phyloP scores from a whole-genome alignment of 257 asterid species.

The Ophiorrhiza pumila region DNA sequence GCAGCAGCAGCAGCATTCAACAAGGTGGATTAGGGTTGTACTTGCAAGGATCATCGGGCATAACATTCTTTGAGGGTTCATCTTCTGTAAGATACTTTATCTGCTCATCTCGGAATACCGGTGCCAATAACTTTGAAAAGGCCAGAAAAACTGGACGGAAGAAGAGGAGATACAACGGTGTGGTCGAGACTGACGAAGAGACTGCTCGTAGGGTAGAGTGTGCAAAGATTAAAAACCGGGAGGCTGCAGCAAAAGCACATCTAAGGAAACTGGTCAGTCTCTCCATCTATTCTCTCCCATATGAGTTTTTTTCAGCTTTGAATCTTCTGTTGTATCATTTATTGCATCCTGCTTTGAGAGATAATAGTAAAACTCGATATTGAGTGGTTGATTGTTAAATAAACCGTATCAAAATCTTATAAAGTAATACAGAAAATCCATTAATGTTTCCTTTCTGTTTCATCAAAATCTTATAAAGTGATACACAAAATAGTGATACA shows the following conservation, averaged over 20 bases:
- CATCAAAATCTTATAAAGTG: too few species aligned
- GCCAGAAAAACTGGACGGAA: neutral
- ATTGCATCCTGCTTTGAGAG: too few species aligned
- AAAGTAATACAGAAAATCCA: too few species aligned
- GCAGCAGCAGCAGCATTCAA: neutral
- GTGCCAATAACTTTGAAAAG: neutral
- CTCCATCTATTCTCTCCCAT: neutral
- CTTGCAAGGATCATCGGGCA: conserved; percentile 10
- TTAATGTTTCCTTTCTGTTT: too few species aligned
- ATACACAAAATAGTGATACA: too few species aligned
- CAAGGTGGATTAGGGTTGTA: neutral
- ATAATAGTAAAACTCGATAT: too few species aligned
- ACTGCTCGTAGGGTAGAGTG: conserved; percentile 18
- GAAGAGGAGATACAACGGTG: conserved; percentile 36
- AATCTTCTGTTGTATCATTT: too few species aligned
- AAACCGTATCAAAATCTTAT: too few species aligned
- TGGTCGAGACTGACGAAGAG: conserved; percentile 38
- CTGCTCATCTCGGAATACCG: conserved; percentile 1
- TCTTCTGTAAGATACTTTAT: conserved; percentile 16
- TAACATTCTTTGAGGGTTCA: neutral
- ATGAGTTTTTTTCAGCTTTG: too few species aligned
- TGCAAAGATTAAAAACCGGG: conserved; percentile 32
- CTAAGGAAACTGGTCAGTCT: conserved; percentile 25
- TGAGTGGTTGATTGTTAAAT: too few species aligned
- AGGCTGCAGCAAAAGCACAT: conserved; percentile 26